Base-by-base conservation (phyloP, 306 rosid species). In the Ceratonia siliqua region DNA sequence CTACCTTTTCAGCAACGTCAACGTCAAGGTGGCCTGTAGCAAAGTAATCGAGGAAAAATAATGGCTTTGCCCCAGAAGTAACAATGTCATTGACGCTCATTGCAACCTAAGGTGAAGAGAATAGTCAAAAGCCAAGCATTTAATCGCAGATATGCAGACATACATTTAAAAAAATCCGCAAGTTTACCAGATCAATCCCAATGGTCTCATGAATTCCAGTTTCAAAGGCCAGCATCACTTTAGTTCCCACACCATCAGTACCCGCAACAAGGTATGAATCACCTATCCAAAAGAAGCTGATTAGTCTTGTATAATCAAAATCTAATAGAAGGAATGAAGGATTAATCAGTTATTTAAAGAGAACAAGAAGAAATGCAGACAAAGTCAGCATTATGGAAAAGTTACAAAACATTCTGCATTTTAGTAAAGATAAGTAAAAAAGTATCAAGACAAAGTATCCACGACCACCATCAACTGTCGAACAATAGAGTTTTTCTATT, bases 61-160 rank as follows among this genome's bases (percentile, higher is more conserved):
- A 56, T 14, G 97, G 97, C 84, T 91, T 94, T 18, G 99, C 99
- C 58, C 99, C 96, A 22, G 97, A 92, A 62, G 97, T 94, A 78
- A 94, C 86, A 49, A 92, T 92, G 79, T 94, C 96, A 81, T 92
- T 92, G 53, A 94, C 97, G 39, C 97, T 94, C 99, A 94, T 94
- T 2, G 96, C 99, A 83, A 94, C 99, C 99, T 94, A 82, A 0
- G 28, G 35, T n/a, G 24, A 5, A 72, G 32, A 25, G 49, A n/a
- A n/a, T 7, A 35, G 50, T 65, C 15, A 46, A 33, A n/a, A 67
- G 70, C 38, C 15, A 22, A 64, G 13, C 5, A n/a, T 8, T 18
- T 24, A 14, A 53, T 21, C 4, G 1, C 2, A 61, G 49, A 41
- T 25, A 36, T 20, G 59, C 65, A 39, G 0, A 69, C 10, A 5